Base-by-base conservation (phyloP, 495 filamentous ascomycete genomes). In the Delitschia confertaspora region DNA sequence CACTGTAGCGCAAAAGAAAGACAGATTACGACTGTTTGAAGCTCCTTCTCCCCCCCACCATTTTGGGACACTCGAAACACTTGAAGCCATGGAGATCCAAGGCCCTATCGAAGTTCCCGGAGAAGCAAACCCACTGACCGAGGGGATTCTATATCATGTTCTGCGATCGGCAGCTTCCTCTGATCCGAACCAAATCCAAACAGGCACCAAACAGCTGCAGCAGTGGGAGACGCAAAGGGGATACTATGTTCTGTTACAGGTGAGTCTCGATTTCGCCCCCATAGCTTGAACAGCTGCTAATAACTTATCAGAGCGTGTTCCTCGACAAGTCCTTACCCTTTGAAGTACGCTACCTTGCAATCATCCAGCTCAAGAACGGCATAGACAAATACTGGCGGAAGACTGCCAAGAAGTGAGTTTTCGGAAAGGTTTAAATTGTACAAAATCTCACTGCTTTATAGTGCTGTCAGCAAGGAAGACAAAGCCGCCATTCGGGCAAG, bases 351-450 rank as follows among this genome's bases (percentile, higher is more conserved):
- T 85, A 91, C 59, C 74, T 94, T n/a, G 78, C 87, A 13, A 78
- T 95, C 37, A 95, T 95, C 47, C 84, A 93, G 57, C 67, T 98
- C 40, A 95, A 95, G 60, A 94, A 95, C 61, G 91, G 86, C 19
- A 85, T 95, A 56, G 89, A 95, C 55, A 87, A 82, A 60, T 86
- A 85, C 60, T 98, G 91, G 91, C 74, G 91, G 29, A 81, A 78
- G 55, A 79, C 75, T 3, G 73, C 82, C 11, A 68, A 65, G 13
- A 74, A 82, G 76, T 79, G 68, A 30, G 66, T 42, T 9, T 26
- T 55, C n/a, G n/a, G n/a, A n/a, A n/a, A n/a, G n/a, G n/a, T n/a
- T n/a, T n/a, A n/a, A n/a, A n/a, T n/a, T n/a, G n/a, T n/a, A n/a
- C n/a, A n/a, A n/a, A n/a, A n/a, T n/a, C n/a, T n/a, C 18, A 58